Conservation (phyloP, 2,329 filamentous ascomycete genomes). For the Botrytis squamosa region DNA sequence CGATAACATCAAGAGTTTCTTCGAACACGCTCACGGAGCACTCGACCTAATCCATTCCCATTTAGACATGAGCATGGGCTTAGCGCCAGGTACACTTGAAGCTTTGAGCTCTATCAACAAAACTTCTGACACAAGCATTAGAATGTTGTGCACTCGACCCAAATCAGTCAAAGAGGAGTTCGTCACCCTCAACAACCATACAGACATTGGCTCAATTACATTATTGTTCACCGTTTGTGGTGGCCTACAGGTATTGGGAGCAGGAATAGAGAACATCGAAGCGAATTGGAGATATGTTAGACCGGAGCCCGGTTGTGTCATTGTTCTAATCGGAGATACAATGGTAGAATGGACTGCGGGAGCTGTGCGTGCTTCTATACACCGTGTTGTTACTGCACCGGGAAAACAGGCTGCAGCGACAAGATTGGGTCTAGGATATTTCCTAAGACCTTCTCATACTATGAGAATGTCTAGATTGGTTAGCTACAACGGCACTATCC, state of each 20-base stretch:
- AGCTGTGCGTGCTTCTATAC: neutral
- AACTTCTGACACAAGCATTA: neutral
- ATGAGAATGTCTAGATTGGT: neutral
- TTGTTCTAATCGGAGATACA: neutral
- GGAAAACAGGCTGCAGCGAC: neutral
- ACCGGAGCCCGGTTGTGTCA: neutral
- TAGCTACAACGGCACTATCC: neutral
- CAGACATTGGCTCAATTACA: neutral
- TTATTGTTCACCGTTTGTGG: neutral
- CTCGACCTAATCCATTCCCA: neutral
- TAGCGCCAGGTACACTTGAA: neutral
- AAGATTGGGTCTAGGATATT: neutral
- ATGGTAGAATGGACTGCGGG: neutral
- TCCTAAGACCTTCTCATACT: neutral
- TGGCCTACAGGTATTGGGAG: neutral
- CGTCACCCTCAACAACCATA: neutral
- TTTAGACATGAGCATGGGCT: neutral
- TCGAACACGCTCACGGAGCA: neutral
- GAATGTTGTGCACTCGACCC: neutral
- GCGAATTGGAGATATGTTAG: neutral
- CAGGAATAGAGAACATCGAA: neutral
- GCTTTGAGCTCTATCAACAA: neutral
- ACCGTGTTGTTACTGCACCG: neutral
- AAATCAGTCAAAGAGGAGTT: neutral
- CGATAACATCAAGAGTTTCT: neutral